phyloP scores from a whole-genome alignment of 2,329 filamentous ascomycete genomes.

The Calonectria honghensis region DNA sequence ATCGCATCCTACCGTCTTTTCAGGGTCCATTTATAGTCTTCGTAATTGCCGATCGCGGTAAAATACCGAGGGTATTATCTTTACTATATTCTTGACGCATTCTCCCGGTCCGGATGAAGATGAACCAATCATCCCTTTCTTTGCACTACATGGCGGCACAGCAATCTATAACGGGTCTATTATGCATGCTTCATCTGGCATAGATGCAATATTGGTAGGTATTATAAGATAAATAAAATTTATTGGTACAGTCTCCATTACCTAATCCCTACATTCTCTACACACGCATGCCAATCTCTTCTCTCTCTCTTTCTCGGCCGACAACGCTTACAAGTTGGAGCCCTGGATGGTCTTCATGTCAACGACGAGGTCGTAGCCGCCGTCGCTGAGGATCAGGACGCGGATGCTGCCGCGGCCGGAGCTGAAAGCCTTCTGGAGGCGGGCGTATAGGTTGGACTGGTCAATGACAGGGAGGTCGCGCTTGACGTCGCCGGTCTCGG shows the following conservation, averaged over 20 bases:
- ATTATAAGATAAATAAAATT: not conserved
- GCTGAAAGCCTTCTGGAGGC: constrained; percentile 89
- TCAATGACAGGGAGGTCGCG: constrained; percentile 94
- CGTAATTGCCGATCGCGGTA: not conserved
- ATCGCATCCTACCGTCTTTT: too few species aligned
- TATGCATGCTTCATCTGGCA: not conserved
- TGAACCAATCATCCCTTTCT: not conserved
- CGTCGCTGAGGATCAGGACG: constrained; percentile 95
- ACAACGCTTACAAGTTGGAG: constrained; percentile 74
- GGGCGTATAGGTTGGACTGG: constrained; percentile 91
- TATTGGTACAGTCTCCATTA: constrained; percentile 1
- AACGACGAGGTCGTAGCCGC: constrained; percentile 94
- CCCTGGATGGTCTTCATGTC: constrained; percentile 99
- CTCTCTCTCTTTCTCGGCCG: not conserved
- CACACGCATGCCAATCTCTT: not conserved
- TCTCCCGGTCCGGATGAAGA: not conserved
- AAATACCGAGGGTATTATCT: not conserved
- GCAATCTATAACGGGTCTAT: not conserved
- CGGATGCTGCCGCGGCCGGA: constrained; percentile 95
- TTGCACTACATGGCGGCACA: not conserved
- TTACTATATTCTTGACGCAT: not conserved
- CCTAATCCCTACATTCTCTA: not conserved
- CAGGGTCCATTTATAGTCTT: too few species aligned
- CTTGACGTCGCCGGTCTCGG: constrained; percentile 99
- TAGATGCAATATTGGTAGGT: not conserved